Evolutionary conservation across 2,329 filamentous ascomycete genomes (phyloP).

Genomic region (Dothistroma pini): DNA sequence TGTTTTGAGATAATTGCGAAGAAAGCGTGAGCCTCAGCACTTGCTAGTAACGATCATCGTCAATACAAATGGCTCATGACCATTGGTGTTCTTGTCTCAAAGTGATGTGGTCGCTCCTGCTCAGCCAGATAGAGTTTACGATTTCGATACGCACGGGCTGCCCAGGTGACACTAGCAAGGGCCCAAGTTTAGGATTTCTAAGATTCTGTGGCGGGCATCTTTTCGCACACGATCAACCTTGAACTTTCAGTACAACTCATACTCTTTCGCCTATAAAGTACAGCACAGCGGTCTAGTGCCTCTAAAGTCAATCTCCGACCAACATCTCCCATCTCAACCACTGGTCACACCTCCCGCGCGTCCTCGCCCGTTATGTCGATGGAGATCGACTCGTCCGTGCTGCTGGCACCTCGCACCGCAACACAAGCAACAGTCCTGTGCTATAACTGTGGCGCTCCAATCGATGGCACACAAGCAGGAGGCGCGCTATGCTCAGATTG

Average conservation of each 20-base stretch:
- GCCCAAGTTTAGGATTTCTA: neutral
- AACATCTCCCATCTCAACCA: neutral
- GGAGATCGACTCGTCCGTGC: slow-evolving; percentile 36
- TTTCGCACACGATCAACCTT: neutral
- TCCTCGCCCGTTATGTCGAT: slow-evolving; percentile 34
- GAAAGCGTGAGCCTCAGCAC: neutral
- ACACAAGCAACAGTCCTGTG: slow-evolving; percentile 72
- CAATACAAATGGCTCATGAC: neutral
- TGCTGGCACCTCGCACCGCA: slow-evolving; percentile 31
- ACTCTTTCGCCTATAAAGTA: neutral
- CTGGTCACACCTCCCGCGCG: neutral
- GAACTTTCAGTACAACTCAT: neutral
- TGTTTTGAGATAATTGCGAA: neutral
- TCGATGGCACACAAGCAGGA: slow-evolving; percentile 81
- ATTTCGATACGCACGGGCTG: neutral
- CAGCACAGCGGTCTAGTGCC: neutral
- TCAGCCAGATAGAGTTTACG: neutral
- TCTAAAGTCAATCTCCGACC: neutral
- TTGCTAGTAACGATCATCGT: neutral
- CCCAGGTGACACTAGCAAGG: neutral
- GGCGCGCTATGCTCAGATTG: slow-evolving; percentile 95
- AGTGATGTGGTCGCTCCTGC: neutral
- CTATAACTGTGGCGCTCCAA: slow-evolving; percentile 94
- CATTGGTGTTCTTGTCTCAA: neutral
- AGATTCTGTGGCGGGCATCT: neutral